A percentile compares a stretch with the other conserved stretches of the same genome.
Conservation (phyloP, 495 filamentous ascomycete species). For the Baudoinia panamericana region DNA sequence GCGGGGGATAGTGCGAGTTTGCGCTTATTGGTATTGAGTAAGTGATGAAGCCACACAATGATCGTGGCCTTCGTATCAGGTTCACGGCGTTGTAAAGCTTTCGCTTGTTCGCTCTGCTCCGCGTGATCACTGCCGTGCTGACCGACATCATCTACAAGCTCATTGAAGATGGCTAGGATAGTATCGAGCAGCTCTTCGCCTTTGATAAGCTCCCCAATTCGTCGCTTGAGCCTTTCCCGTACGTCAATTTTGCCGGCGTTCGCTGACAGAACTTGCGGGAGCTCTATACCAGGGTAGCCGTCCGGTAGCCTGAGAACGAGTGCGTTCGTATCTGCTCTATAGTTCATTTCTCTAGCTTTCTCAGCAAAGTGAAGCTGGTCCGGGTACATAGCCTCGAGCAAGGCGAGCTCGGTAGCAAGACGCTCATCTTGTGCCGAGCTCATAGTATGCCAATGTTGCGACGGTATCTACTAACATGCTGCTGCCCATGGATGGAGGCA, state of each 20-base stretch:
- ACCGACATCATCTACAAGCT: constrained; percentile 10
- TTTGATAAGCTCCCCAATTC: constrained; percentile 10
- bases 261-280: constrained; percentile 26
- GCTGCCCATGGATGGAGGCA: too few species aligned
- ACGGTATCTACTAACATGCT: too few species aligned
- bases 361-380: constrained; percentile 20
- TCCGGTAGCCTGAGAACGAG: constrained; percentile 25
- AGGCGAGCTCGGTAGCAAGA: constrained; percentile 21
- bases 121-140: background rate
- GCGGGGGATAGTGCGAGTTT: constrained; percentile 27
- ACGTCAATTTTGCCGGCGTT: constrained; percentile 20
- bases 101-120: background rate
- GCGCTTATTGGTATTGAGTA: constrained; percentile 30
- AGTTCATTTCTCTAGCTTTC: constrained; percentile 25
- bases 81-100: constrained; percentile 3
- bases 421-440: constrained; percentile 8
- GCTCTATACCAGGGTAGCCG: constrained; percentile 15
- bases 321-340: constrained; percentile 5
- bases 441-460: background rate
- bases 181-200: constrained; percentile 29
- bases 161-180: constrained; percentile 24
- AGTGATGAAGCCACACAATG: constrained; percentile 32
- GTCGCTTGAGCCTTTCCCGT: constrained; percentile 19
- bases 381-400: constrained; percentile 30
- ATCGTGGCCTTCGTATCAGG: constrained; percentile 19